These are phyloP conservation scores for Boletellus deceptivus DNA, from an alignment of 1,284 basidiomycete species.

Conservation along the genomic window DNA sequence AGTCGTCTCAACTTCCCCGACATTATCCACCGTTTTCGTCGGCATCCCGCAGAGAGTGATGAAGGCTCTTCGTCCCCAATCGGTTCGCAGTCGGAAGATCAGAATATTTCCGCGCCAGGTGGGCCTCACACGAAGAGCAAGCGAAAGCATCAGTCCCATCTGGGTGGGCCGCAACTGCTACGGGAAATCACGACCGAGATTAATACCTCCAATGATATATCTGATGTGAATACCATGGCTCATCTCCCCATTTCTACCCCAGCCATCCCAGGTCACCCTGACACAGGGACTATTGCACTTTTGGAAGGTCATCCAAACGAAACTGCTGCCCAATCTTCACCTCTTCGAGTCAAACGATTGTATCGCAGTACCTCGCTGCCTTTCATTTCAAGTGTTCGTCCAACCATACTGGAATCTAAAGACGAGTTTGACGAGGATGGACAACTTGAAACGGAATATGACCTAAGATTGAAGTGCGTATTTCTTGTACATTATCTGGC, in stretches of 20 bases:
- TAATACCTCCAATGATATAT: conserved; percentile 4
- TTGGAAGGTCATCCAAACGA: background rate
- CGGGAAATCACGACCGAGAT: conserved; percentile 15
- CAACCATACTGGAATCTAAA: conserved; percentile 33
- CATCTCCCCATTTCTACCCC: conserved; percentile 3
- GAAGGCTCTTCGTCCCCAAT: conserved; percentile 46
- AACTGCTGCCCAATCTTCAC: conserved; percentile 9
- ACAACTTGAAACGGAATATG: conserved; percentile 53
- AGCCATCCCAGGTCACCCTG: conserved; percentile 1
- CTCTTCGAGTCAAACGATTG: conserved; percentile 23
- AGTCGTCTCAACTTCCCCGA: conserved; percentile 42
- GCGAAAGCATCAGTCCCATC: conserved; percentile 6
- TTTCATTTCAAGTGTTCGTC: background rate
- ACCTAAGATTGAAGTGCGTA: conserved; percentile 55
- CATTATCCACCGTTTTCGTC: conserved; percentile 38
- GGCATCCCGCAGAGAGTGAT: conserved; percentile 41
- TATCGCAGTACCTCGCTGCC: conserved; percentile 30
- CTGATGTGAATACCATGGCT: background rate
- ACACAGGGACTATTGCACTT: conserved; percentile 4
- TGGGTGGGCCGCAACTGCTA: conserved; percentile 12
- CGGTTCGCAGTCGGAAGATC: conserved; percentile 48
- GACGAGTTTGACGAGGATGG: conserved; percentile 46
- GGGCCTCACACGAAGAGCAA: conserved; percentile 10
- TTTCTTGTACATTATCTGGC: conserved; percentile 12
- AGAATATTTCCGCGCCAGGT: conserved; percentile 34